Percentiles rank a stretch among this genome's conserved stretches.
Evolutionary conservation across 2,329 filamentous ascomycete genomes (phyloP).

Genomic region (Epichloe typhina): DNA sequence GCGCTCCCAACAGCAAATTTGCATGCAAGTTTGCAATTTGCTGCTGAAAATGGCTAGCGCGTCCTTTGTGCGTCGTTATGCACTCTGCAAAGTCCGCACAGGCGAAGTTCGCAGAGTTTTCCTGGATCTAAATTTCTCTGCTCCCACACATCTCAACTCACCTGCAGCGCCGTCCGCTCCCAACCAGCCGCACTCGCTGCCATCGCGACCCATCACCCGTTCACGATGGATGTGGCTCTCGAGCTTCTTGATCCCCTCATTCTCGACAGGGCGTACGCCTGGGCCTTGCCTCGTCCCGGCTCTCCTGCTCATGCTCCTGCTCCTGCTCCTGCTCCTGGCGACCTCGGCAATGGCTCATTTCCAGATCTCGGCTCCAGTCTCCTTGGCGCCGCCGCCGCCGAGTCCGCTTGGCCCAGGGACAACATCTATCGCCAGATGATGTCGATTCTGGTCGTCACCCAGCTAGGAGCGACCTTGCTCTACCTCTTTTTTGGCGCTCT

Average conservation of each 20-base stretch:
- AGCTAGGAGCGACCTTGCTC: conserved; percentile 22
- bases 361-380: conserved; percentile 5
- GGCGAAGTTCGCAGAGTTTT: too few relatives aligned
- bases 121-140: too few relatives aligned
- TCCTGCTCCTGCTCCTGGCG: neutral
- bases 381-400: neutral
- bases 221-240: conserved; percentile 25
- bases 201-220: neutral
- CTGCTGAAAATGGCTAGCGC: too few relatives aligned
- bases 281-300: conserved; percentile 18
- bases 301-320: neutral
- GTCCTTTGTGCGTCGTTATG: too few relatives aligned
- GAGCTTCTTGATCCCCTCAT: conserved; percentile 28
- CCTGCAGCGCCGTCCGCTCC: neutral
- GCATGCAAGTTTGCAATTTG: too few relatives aligned
- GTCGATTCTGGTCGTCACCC: conserved; percentile 25
- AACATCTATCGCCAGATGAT: conserved; percentile 26
- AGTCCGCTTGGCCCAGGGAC: conserved; percentile 25
- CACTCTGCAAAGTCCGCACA: too few relatives aligned
- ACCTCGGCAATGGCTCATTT: conserved; percentile 5
- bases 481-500: conserved; percentile 59
- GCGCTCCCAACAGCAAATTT: too few relatives aligned
- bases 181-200: neutral
- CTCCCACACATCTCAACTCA: neutral
- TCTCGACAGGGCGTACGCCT: conserved; percentile 27